Base-by-base conservation (phyloP, 495 filamentous ascomycete species). In the Collariella sp. region DNA sequence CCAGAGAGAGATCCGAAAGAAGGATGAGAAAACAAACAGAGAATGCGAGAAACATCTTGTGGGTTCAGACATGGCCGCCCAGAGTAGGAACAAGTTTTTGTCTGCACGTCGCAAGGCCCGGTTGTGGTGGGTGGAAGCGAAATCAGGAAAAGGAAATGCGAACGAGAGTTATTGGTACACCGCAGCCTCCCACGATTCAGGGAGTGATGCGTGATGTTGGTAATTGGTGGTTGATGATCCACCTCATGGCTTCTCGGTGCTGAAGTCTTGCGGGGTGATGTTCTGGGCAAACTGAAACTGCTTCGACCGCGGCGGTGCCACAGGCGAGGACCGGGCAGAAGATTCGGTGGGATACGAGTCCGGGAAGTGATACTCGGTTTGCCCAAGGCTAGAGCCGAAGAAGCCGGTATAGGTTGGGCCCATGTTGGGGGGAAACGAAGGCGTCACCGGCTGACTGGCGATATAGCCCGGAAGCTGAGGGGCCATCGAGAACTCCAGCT, bases 241-340 rank as follows among this genome's bases (percentile, higher is more conserved):
- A 18, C 15, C 11, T 55, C 12, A 50, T 36, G 52, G 59, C 44
- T 62, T 67, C 12, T 64, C 60, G 5, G 46, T 59, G 54, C 50
- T 65, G 42, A 73, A 76, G 56, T 76, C 69, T 24, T 73, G 73
- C 5, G 73, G 73, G 0, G 73, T 76, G 44, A 76, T 62, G 56
- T 76, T 76, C 44, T 72, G 73, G 12, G 72, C 74, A 56, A 76
- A 76, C 54, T 76, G 73, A 19, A 76, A 75, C 40, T 74, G 62
- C 55, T 71, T 74, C 15, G 72, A 68, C 56, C 59, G 64, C 1
- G 67, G 50, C 0, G 58, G 60, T 15, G 69, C 68, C 18, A 62
- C 66, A 2, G 72, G 73, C 13, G 73, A 74, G 4, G 69, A 72
- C 19, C 64, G 65, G 1, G 70, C 66, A 20, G 71, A 73, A 16